These are phyloP conservation scores for Colletotrichum orbiculare DNA, from an alignment of 2,329 filamentous ascomycete genomes.

Conservation along the genomic window DNA sequence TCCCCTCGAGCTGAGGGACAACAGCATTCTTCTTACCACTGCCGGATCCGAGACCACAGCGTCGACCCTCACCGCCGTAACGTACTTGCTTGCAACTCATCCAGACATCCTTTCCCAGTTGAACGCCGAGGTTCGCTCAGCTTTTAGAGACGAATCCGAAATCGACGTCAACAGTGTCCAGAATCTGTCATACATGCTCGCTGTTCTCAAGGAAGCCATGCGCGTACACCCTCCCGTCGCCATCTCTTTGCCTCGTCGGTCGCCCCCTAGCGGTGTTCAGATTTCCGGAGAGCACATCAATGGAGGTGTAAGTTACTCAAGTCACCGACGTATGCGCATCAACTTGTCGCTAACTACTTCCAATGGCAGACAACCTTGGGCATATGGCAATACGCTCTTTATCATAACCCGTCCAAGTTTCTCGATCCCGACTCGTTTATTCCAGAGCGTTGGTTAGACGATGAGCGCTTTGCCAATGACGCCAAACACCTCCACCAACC, in stretches of 20 bases:
- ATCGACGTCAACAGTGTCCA: constrained; percentile 48
- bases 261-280: constrained; percentile 45
- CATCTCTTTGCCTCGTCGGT: constrained; percentile 41
- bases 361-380: constrained; percentile 49
- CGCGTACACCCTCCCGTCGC: constrained; percentile 46
- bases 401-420: constrained; percentile 56
- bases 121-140: constrained; percentile 50
- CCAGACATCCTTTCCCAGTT: constrained; percentile 45
- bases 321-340: no score
- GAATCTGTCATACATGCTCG: constrained; percentile 51
- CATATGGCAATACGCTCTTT: constrained; percentile 56
- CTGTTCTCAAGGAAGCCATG: constrained; percentile 53
- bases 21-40: constrained; percentile 39
- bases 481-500: constrained; percentile 19
- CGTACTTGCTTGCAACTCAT: constrained; percentile 51
- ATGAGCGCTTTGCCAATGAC: constrained; percentile 32
- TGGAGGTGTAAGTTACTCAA: constrained; percentile 43
- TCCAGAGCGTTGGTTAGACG: constrained; percentile 57
- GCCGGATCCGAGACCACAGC: constrained; percentile 60
- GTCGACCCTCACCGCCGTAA: constrained; percentile 52
- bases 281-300: constrained; percentile 46
- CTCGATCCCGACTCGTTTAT: constrained; percentile 54
- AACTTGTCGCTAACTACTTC: neutral
- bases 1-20: constrained; percentile 29
- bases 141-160: constrained; percentile 49